phyloP scores from a whole-genome alignment of 78 protist genomes.

The Dictyostelium firmibasis region DNA sequence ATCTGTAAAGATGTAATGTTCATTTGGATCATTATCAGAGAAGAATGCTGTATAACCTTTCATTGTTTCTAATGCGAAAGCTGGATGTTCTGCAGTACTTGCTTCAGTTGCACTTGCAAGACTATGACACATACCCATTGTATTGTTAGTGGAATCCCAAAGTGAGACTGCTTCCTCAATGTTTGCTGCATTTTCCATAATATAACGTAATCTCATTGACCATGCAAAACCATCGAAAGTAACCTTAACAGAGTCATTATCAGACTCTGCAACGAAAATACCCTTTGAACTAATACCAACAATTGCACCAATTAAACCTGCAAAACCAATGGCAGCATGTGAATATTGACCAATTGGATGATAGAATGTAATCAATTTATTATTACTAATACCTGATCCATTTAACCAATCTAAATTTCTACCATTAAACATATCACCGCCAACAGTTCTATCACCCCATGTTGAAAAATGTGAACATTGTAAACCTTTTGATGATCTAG shows the following conservation, averaged over 20 bases:
- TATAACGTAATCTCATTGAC: conserved; percentile 68
- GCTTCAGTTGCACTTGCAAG: conserved; percentile 45
- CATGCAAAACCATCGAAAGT: conserved; percentile 85
- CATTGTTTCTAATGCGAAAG: conserved; percentile 82
- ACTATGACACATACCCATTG: conserved; percentile 81
- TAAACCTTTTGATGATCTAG: not conserved
- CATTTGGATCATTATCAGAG: conserved; percentile 75
- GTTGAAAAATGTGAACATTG: conserved; percentile 68
- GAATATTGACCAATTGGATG: conserved; percentile 35
- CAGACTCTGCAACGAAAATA: conserved; percentile 78
- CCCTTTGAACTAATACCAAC: conserved; percentile 79
- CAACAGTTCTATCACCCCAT: conserved; percentile 76
- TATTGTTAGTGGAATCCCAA: conserved; percentile 81
- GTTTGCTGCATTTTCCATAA: conserved; percentile 69
- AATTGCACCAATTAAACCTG: conserved; percentile 76
- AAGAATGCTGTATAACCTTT: conserved; percentile 76
- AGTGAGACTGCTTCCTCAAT: conserved; percentile 40
- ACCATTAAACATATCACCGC: conserved; percentile 69
- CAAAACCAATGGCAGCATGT: conserved; percentile 42
- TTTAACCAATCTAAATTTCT: conserved; percentile 84
- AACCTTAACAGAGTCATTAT: conserved; percentile 26
- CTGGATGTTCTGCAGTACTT: not conserved
- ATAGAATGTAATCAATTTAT: conserved; percentile 74
- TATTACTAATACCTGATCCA: conserved; percentile 67
- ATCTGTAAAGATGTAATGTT: conserved; percentile 18